Conservation (phyloP, 1,139 yeast genomes). For the Saccharomyces hybrid region DNA sequence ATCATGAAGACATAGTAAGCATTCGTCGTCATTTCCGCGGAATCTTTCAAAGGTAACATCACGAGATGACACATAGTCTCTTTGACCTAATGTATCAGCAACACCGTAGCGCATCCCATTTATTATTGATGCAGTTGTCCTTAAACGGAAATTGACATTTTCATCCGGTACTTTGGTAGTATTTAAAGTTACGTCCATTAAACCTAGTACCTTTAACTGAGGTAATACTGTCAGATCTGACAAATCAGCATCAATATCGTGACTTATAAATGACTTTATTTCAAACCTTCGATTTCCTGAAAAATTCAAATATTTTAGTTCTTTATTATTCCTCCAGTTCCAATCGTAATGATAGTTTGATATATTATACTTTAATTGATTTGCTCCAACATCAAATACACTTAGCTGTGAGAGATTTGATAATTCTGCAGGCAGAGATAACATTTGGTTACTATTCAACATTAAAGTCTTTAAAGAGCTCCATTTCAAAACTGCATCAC, state of each 20-base stretch:
- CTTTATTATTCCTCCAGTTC: slow-evolving; percentile 90
- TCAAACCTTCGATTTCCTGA: slow-evolving; percentile 92
- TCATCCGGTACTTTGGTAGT: slow-evolving; percentile 84
- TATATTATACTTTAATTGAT: slow-evolving; percentile 82
- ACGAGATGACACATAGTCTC: slow-evolving; percentile 61
- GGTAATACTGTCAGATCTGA: slow-evolving; percentile 75
- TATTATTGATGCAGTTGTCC: slow-evolving; percentile 82
- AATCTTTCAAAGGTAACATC: slow-evolving; percentile 86
- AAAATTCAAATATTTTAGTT: slow-evolving; percentile 72
- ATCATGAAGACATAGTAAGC: slow-evolving; percentile 77
- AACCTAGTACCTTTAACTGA: slow-evolving; percentile 66
- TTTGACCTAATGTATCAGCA: slow-evolving; percentile 74
- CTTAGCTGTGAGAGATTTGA: slow-evolving; percentile 58
- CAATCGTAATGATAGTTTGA: slow-evolving; percentile 97
- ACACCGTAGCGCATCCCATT: slow-evolving; percentile 82
- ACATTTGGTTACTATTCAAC: slow-evolving; percentile 77
- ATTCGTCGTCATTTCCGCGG: slow-evolving; percentile 69
- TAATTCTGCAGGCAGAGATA: slow-evolving; percentile 83
- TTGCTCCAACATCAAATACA: slow-evolving; percentile 86
- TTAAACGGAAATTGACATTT: slow-evolving; percentile 69
- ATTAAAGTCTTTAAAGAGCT: slow-evolving; percentile 53
- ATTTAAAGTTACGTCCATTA: slow-evolving; percentile 92
- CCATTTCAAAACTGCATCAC: slow-evolving; percentile 70
- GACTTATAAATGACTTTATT: slow-evolving; percentile 45
- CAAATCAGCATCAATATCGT: slow-evolving; percentile 37